Conservation (phyloP, 2,329 filamentous ascomycete species). For the Akanthomyces dipterigenus region DNA sequence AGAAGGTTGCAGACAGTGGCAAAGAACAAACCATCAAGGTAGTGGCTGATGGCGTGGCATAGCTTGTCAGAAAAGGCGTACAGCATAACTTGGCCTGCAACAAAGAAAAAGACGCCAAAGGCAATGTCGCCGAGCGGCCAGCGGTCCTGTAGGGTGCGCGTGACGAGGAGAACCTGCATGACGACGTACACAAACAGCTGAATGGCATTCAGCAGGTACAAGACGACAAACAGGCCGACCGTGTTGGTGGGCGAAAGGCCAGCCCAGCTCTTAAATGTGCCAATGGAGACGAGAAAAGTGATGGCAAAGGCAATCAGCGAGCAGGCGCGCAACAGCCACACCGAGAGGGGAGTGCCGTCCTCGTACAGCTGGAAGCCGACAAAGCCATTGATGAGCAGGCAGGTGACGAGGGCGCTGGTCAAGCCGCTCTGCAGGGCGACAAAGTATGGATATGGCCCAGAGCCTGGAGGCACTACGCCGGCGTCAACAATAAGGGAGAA, state of each 20-base stretch:
- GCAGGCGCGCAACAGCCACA: slow-evolving; percentile 81
- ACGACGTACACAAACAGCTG: slow-evolving; percentile 78
- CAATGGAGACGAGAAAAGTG: slow-evolving; percentile 77
- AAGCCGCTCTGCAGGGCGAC: slow-evolving; percentile 81
- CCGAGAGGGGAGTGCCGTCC: slow-evolving; percentile 85
- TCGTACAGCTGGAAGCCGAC: slow-evolving; percentile 98
- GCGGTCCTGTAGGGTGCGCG: slow-evolving; percentile 84
- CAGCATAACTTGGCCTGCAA: slow-evolving; percentile 84
- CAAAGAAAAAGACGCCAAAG: slow-evolving; percentile 87
- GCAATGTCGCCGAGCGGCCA: slow-evolving; percentile 91
- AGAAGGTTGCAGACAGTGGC: slow-evolving; percentile 89
- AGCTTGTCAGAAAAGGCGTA: slow-evolving; percentile 85
- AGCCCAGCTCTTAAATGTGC: slow-evolving; percentile 89
- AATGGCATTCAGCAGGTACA: slow-evolving; percentile 86
- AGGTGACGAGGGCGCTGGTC: slow-evolving; percentile 77
- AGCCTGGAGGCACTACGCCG: slow-evolving; percentile 81
- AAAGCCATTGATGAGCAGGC: slow-evolving; percentile 92
- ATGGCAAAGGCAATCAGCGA: slow-evolving; percentile 79
- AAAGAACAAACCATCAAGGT: slow-evolving; percentile 90
- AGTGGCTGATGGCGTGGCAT: slow-evolving; percentile 80
- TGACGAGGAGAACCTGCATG: slow-evolving; percentile 82
- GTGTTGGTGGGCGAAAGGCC: slow-evolving; percentile 82
- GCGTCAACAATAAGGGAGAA: slow-evolving; percentile 86
- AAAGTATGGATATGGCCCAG: slow-evolving; percentile 80
- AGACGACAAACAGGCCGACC: slow-evolving; percentile 79